These are phyloP conservation scores for Boletus coccyginus DNA, from an alignment of 768 basidiomycete genomes.

Conservation along the genomic window DNA sequence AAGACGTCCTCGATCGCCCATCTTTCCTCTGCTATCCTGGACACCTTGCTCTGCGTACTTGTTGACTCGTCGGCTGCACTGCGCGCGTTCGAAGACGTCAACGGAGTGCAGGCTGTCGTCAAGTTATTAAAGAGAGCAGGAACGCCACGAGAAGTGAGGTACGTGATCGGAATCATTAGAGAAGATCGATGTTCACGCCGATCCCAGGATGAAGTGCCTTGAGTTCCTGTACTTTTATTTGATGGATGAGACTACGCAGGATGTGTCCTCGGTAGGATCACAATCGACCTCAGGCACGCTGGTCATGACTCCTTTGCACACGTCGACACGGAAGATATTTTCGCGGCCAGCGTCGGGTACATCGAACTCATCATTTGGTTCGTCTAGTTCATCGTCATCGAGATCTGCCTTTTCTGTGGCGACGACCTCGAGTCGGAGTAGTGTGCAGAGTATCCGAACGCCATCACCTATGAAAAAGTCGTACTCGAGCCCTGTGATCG, in stretches of 20 bases:
- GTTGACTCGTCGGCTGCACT: constrained; percentile 79
- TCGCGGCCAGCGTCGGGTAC: constrained; percentile 17
- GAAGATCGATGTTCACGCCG: constrained; percentile 1
- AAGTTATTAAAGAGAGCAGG: constrained; percentile 82
- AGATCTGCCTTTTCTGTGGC: constrained; percentile 42
- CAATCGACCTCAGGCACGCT: constrained; percentile 38
- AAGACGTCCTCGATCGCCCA: constrained; percentile 30
- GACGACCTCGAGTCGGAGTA: constrained; percentile 30
- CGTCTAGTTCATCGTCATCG: constrained; percentile 26
- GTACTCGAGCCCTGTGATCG: constrained; percentile 18
- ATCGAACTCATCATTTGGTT: constrained; percentile 20
- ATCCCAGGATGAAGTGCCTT: constrained; percentile 85
- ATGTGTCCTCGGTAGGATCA: constrained; percentile 5
- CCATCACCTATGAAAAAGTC: constrained; percentile 45
- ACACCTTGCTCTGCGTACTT: constrained; percentile 84
- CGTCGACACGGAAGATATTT: constrained; percentile 25
- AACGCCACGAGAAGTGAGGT: constrained; percentile 89
- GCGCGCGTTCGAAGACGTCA: constrained; percentile 72
- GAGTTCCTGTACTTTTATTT: constrained; percentile 96
- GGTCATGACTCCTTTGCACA: constrained; percentile 22
- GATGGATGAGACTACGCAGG: constrained; percentile 64
- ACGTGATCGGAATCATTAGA: constrained; percentile 49
- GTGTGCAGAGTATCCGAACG: constrained; percentile 26
- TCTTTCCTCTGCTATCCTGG: constrained; percentile 74
- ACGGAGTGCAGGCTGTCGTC: constrained; percentile 81